A percentile compares a stretch with the other conserved stretches of the same genome.
These are phyloP conservation scores for Rubia peregrina DNA, from an alignment of 305 asterid species.

Conservation along the genomic window DNA sequence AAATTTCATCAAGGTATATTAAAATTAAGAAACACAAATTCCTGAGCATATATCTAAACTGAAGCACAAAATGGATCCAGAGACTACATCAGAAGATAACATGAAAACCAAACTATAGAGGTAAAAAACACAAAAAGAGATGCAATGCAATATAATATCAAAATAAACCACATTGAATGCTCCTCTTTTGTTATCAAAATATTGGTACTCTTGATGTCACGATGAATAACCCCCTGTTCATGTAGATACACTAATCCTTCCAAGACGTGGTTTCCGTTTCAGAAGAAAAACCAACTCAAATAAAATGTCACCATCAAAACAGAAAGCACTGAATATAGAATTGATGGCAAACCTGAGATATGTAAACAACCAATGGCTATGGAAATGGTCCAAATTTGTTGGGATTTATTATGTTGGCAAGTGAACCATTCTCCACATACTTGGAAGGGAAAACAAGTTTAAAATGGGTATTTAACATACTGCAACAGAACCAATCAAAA, in stretches of 20 bases:
- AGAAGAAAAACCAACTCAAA: not conserved
- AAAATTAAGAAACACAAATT: not conserved
- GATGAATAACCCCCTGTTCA: conserved; percentile 99
- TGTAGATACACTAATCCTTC: conserved; percentile 97
- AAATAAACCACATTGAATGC: not conserved
- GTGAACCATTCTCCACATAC: conserved; percentile 91
- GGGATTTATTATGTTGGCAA: conserved; percentile 94
- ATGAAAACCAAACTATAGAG: not conserved
- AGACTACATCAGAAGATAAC: conserved; percentile 8
- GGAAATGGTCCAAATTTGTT: conserved; percentile 99
- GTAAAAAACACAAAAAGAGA: not conserved
- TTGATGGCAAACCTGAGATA: conserved; percentile 75
- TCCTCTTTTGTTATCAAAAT: conserved; percentile 74
- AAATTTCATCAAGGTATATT: not conserved
- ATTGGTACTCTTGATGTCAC: conserved; percentile 74
- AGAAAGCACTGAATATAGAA: conserved; percentile 10
- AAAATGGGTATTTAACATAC: too few species aligned
- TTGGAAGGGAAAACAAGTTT: conserved; percentile 23
- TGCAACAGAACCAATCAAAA: too few species aligned
- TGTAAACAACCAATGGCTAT: conserved; percentile 89
- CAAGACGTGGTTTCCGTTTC: conserved; percentile 52
- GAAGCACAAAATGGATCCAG: conserved; percentile 13
- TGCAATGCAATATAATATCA: not conserved
- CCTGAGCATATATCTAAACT: not conserved
- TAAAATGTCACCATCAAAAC: conserved; percentile 18